phyloP scores from a whole-genome alignment of 768 basidiomycete genomes.

The Russula foetens region DNA sequence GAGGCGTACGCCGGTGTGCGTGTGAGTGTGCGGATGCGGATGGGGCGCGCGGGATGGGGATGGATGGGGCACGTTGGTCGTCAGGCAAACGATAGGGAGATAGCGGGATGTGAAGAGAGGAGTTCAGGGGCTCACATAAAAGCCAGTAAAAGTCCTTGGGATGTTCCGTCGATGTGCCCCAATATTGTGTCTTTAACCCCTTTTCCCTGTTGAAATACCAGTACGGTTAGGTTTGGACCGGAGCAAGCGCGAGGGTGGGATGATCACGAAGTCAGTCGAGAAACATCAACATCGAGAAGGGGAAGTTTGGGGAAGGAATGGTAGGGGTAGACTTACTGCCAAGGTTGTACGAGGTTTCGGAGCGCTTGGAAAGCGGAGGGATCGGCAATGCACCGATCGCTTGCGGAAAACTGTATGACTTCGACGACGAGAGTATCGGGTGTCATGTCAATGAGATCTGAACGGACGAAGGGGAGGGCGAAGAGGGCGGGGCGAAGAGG shows the following conservation, averaged over 20 bases:
- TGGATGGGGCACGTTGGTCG: neutral
- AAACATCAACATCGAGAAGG: too few species aligned
- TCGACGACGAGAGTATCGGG: neutral
- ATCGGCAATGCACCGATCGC: neutral
- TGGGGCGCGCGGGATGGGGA: too few species aligned
- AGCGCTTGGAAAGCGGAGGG: neutral
- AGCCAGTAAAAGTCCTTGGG: neutral
- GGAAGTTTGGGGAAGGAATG: too few species aligned
- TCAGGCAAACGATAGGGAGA: neutral
- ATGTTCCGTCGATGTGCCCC: neutral
- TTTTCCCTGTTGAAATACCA: too few species aligned
- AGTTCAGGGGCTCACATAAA: neutral
- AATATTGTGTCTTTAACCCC: slow-evolving; percentile 4
- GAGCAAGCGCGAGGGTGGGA: too few species aligned
- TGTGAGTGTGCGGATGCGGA: neutral
- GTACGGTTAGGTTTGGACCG: too few species aligned
- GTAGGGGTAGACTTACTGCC: slow-evolving; percentile 1
- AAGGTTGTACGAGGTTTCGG: neutral
- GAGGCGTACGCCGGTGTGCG: too few species aligned
- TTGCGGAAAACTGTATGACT: neutral
- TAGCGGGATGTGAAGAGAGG: too few species aligned
- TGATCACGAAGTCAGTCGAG: too few species aligned
- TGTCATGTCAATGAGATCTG: too few species aligned
- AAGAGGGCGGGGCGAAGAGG: neutral
- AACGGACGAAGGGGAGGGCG: too few species aligned